Evolutionary conservation across 306 rosid genomes (phyloP).

Genomic region (barrel medic (Medicago truncatula)): MtrunA17r5.0-ANR NC_053044.1:40212501-40213000

Average conservation of each 20-base stretch:
- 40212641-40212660: too few relatives aligned
- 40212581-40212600: too few relatives aligned
- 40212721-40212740: background rate
- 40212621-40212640: too few relatives aligned
- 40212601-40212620: too few relatives aligned
- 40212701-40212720: background rate
- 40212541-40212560: too few relatives aligned
- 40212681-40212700: background rate
- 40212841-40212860: conserved; percentile 7
- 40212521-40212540: too few relatives aligned
- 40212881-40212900: conserved; percentile 15
- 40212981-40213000: conserved; percentile 15
- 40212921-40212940: background rate
- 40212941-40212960: background rate
- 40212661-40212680: background rate
- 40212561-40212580: too few relatives aligned
- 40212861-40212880: conserved; percentile 21
- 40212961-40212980: background rate
- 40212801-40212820: background rate
- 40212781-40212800: background rate
- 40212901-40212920: background rate
- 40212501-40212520: too few relatives aligned
- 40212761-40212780: background rate
- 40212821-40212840: background rate
- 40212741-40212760: background rate